Base-by-base conservation (phyloP, 2,329 filamentous ascomycete genomes). In the Clarireedia sp. region DNA sequence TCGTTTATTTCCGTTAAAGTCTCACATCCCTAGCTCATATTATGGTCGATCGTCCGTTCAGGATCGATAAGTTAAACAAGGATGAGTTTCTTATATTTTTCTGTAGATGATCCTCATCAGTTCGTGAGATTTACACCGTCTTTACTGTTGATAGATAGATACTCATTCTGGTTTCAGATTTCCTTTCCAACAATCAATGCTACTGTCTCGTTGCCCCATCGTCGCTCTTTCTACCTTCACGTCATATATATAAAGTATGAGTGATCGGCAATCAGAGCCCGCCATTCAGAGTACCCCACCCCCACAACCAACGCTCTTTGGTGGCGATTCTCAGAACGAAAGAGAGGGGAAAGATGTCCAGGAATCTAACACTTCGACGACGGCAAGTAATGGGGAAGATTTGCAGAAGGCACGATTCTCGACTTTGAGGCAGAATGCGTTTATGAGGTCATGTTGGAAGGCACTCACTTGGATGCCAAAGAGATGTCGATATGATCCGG, bases 401-500 rank as follows among this genome's bases (percentile, higher is more conserved):
- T 9, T 3, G 3, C 29, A 33, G 7, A 56, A 59, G 23, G 41
- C 21, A n/a, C 54, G 40, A n/a, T 59, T 63, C 40, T 54, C 53
- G 23, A 44, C 40, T 17, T 36, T 64, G 3, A 60, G 54, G 38
- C 40, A 61, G 10, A 60, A 62, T 47, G n/a, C 40, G 3, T 60
- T 54, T 38, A 48, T 53, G 6, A 59, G 41, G 36, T 55, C 17
- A 5, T 58, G 51, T 49, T 64, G 60, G 60, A 62, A 36, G 2
- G 56, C 71, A 2, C 49, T 85, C 16, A 73, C 73, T 37, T 88
- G 80, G 77, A 82, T 79, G 37, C 87, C 87, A 0, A 75, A 75
- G 51, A 76, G 79, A 61, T 87, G 86, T 67, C 81, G 87, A 46
- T 91, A 85, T 73, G 77, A 89, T 62, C 77, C 82, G 0, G 68